Evolutionary conservation across 345 rosid species (phyloP).

Genomic region (Erucastrum elatum): DNA sequence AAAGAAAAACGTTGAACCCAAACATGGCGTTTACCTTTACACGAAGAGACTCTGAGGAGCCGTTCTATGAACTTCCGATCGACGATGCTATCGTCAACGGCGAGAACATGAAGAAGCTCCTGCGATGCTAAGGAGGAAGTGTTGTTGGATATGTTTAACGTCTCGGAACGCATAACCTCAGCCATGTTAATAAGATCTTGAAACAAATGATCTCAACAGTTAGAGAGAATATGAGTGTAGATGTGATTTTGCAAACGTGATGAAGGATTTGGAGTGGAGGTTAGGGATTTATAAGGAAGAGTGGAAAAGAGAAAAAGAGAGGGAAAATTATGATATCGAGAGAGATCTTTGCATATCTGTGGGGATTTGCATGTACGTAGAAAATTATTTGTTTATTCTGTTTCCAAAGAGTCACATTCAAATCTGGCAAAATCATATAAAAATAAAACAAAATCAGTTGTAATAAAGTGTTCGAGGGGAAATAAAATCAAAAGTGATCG

Average conservation of each 20-base stretch:
- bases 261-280: neutral
- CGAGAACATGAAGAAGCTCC: conserved; percentile 89
- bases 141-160: conserved; percentile 20
- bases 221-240: neutral
- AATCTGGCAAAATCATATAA: neutral
- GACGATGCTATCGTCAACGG: conserved; percentile 82
- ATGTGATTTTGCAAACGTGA: neutral
- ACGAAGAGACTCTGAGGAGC: conserved; percentile 70
- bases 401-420: neutral
- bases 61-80: conserved; percentile 82
- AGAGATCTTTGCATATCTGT: neutral
- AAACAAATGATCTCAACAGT: neutral
- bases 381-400: neutral
- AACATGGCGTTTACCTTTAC: conserved; percentile 56
- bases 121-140: conserved; percentile 34
- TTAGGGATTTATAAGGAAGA: neutral
- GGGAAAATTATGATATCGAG: neutral
- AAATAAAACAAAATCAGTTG: neutral
- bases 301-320: neutral
- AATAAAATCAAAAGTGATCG: neutral
- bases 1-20: neutral
- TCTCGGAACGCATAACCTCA: conserved; percentile 40
- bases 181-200: conserved; percentile 9
- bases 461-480: neutral
- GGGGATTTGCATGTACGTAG: neutral